Conservation (phyloP, 1,284 basidiomycete genomes). For the Meripilus lineatus region DNA sequence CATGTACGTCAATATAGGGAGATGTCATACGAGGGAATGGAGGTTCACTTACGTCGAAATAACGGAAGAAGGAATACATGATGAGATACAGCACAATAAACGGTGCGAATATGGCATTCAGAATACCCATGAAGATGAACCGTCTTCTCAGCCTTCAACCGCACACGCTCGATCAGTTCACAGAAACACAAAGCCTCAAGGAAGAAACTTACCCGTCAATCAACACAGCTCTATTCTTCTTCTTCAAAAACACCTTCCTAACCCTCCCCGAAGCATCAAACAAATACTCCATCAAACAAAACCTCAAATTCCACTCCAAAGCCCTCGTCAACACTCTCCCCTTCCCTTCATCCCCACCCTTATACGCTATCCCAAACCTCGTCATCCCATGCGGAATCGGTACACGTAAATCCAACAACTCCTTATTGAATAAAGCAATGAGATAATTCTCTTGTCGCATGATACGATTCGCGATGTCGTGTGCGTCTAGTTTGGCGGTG, state of each 20-base stretch:
- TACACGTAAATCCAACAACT: constrained; percentile 82
- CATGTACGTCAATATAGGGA: not conserved
- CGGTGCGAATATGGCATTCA: constrained; percentile 94
- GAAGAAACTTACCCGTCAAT: constrained; percentile 71
- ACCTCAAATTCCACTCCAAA: constrained; percentile 94
- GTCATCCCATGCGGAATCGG: constrained; percentile 64
- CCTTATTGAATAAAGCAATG: constrained; percentile 97
- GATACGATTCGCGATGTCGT: constrained; percentile 95
- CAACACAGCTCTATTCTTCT: constrained; percentile 70
- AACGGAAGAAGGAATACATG: constrained; percentile 99
- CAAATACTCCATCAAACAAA: constrained; percentile 91
- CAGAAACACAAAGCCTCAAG: not conserved
- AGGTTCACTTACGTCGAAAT: constrained; percentile 89
- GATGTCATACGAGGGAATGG: not conserved
- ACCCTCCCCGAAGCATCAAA: constrained; percentile 89
- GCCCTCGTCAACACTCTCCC: constrained; percentile 81
- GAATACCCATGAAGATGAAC: constrained; percentile 93
- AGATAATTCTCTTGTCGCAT: constrained; percentile 98
- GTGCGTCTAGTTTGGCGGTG: constrained; percentile 87
- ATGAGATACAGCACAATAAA: constrained; percentile 97
- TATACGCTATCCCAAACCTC: constrained; percentile 29
- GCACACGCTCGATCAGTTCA: not conserved
- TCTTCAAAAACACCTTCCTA: constrained; percentile 85
- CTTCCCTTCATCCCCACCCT: constrained; percentile 53
- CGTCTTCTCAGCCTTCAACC: constrained; percentile 67